phyloP scores from a whole-genome alignment of 2,329 filamentous ascomycete genomes.

The Alternaria postmessia region DNA sequence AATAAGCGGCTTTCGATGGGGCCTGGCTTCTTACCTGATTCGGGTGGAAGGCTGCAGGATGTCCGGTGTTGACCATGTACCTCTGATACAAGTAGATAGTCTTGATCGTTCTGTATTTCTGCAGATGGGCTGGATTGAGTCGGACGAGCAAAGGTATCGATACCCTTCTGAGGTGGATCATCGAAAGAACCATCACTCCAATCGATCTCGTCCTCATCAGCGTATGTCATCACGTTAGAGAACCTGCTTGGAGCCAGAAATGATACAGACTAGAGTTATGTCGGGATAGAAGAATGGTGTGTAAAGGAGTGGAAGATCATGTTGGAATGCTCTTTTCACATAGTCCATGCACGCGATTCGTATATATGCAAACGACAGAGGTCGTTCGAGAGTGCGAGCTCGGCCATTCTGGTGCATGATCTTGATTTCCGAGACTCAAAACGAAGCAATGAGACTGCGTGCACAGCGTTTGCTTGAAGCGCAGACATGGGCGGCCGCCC shows the following conservation, averaged over 20 bases:
- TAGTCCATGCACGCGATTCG: not conserved
- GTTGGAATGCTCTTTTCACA: not conserved
- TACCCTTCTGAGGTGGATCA: not conserved
- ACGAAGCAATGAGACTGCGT: slow-evolving; percentile 14
- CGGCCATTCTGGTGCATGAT: not conserved
- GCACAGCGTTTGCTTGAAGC: slow-evolving; percentile 22
- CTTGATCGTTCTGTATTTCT: not conserved
- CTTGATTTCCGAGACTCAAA: not conserved
- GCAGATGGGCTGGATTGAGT: not conserved
- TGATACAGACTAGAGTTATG: not conserved
- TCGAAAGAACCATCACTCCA: slow-evolving; percentile 34
- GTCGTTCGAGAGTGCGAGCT: not conserved
- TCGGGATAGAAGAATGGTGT: not conserved
- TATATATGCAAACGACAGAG: not conserved
- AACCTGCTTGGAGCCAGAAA: not conserved
- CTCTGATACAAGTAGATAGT: slow-evolving; percentile 1
- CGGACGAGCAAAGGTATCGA: not conserved
- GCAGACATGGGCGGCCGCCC: slow-evolving; percentile 6
- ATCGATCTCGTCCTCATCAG: slow-evolving; percentile 34
- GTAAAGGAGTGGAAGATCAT: not conserved
- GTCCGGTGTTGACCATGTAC: not conserved
- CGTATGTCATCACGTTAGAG: slow-evolving; percentile 17
- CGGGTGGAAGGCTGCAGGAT: slow-evolving; percentile 11
- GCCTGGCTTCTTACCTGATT: slow-evolving; percentile 11
- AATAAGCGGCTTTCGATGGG: not conserved